Evolutionary conservation across 1,284 basidiomycete species (phyloP).

Genomic region (Rhizoctonia solani): DNA sequence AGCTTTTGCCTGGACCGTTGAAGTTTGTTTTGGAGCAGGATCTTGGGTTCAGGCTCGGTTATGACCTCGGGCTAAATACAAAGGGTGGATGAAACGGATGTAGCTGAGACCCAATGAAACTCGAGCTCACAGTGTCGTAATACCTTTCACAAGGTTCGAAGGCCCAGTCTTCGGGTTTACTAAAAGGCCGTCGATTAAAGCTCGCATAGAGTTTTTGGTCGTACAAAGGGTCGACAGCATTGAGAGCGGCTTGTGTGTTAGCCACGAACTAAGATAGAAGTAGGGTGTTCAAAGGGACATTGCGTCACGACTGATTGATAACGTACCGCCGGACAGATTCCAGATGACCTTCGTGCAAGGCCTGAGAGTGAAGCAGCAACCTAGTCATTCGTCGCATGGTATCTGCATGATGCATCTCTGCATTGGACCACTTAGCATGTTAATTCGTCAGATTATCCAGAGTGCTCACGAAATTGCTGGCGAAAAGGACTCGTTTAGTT

Average conservation of each 20-base stretch:
- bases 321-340: constrained; percentile 41
- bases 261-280: constrained; percentile 50
- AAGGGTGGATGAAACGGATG: constrained; percentile 5
- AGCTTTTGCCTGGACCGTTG: constrained; percentile 60
- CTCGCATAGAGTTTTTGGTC: constrained; percentile 75
- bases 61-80: constrained; percentile 60
- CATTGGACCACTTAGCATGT: constrained; percentile 3
- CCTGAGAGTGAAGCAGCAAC: constrained; percentile 61
- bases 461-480: constrained; percentile 66
- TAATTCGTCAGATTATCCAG: background rate
- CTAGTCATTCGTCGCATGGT: constrained; percentile 59
- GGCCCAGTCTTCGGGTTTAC: constrained; percentile 62
- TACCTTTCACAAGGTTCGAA: constrained; percentile 76
- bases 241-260: constrained; percentile 54
- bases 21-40: constrained; percentile 79
- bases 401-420: constrained; percentile 67
- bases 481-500: constrained; percentile 36
- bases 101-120: constrained; percentile 17
- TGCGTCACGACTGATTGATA: too few relatives aligned
- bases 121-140: constrained; percentile 68
- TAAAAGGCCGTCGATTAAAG: constrained; percentile 68
- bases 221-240: constrained; percentile 55
- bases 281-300: background rate
- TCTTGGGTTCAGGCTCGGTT: constrained; percentile 67
- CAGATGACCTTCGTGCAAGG: constrained; percentile 60